Base-by-base conservation (phyloP, 2,329 filamentous ascomycete genomes). In the Fusarium luffae region DNA sequence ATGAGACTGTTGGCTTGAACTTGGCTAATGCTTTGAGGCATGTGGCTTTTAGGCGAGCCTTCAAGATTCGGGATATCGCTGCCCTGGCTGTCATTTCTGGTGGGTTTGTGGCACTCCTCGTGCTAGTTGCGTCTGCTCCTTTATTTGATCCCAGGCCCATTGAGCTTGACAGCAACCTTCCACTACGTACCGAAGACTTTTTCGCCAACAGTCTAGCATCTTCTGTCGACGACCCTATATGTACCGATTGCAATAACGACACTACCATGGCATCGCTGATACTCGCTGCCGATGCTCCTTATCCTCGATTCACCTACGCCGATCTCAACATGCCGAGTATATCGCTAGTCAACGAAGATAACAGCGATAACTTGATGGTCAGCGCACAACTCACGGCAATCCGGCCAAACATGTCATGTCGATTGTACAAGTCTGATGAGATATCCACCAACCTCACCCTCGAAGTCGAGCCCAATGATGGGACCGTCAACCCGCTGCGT, bases 271-370 rank as follows among this genome's bases (percentile, higher is more conserved):
- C 79, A 2, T 78, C 79, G 0, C 65, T 82, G 5, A 77, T 82
- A 5, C 74, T 82, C 3, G 68, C 74, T 1, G 76, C 72, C 5
- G 79, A 80, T 43, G 64, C 79, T 1, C 74, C 77, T 0, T 82
- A 79, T 23, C 80, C 81, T 0, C 49, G 54, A 0, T 82, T 80
- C 46, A 82, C 81, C 0, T 81, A 76, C 61, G 75, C 77, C 14
- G 63, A 76, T 57, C 70, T 75, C 40, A 75, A 72, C 34, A 68
- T 79, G 25, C 77, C 76, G 8, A 63, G 60, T 3, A 32, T 79
- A 5, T 54, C 58, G 12, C 16, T 75, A 19, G 62, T 62, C 16
- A 71, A 75, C 27, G 41, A 60, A 30, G 42, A 59, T 25, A 14
- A 47, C 7, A 43, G 43, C 1, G 50, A 66, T 10, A 54, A 67